Evolutionary conservation across 345 rosid species (phyloP), one percentile per base, ranked within the genome.

Genomic region (Boechera retrofracta): DNA sequence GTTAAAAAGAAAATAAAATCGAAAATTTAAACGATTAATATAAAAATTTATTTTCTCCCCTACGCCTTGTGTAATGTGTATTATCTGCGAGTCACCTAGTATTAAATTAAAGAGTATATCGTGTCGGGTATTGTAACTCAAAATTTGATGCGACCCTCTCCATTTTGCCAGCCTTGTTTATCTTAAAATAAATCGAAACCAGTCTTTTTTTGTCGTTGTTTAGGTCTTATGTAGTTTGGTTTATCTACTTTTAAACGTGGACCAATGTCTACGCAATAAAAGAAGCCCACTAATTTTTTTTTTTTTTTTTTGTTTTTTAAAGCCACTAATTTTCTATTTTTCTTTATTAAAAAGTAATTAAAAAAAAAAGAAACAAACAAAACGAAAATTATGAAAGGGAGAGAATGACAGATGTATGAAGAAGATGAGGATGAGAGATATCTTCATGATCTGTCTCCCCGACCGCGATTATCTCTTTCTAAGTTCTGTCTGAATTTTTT

Each of bases 391-490:
- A 64, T 54, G 75, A 60, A 28, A 69, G 63, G 44, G 71, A 64
- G 76, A 77, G 80, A 77, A 77, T 71, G 76, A 47, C 80, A 77
- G 75, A 77, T 71, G 58, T 76, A 64, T 44, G 57, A 45, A 54
- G 59, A 71, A 64, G 59, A 71, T 71, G 76, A 71, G 67, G 67
- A 18, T 29, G 24, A 36, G 71, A 63, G 38, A 61, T 6, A 75
- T 10, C 57, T 45, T 64, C 67, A 16, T 71, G 48, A 71, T 77
- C 64, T 77, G 71, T 65, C 77, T 55, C 26, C 3, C 6, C 63
- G 8, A 73, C 71, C 77, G 44, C 24, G 7, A 47, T 66, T 67
- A 6, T 55, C 75, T 53, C 66, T 48, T 7, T 6, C 53, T 52
- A 18, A 13, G 33, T 28, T 59, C 70, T 71, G 53, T 77, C 72